Evolutionary conservation across 2,329 filamentous ascomycete genomes (phyloP), one percentile per base, ranked within the genome.

Genomic region (Phoma sp.): DNA sequence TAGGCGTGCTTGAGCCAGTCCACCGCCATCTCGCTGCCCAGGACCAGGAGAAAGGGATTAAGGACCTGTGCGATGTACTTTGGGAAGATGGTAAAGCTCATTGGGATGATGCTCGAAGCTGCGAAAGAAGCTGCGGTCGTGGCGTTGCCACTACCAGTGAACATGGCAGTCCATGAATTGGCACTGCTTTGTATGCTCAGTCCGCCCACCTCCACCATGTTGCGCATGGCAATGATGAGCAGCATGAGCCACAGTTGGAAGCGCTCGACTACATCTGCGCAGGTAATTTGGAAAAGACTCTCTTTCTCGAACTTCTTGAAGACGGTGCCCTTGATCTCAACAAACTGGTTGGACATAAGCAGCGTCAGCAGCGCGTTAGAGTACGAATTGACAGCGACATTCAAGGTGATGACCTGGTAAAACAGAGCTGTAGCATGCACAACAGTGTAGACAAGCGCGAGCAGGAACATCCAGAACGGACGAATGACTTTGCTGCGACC

Each of bases 291-390:
- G 72, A 99, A 99, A 0, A 96, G 80, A 63, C 96, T 98, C 71
- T 99, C 95, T 74, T 97, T 98, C 68, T 99, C 95, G 61, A 98
- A 96, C 57, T 94, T 95, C 79, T 99, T 98, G 81, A 99, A 99
- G 0, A 99, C 96, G 0, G 93, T 96, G 57, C 91, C 91, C 72
- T 99, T 99, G 81, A 99, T 96, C 78, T 99, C 95, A 38, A 99
- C 95, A 68, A 99, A 99, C 71, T 99, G 96, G 71, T 98, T 99
- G 6, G 93, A 97, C 72, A 99, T 86, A 2, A 99, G 82, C 0
- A 99, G 84, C 0, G 95, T 97, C 31, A 99, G 82, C 4, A 99
- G 81, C 0, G 95, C 94, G 70, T 99, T 99, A 0, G 93, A 97
- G 76, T 99, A 99, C 0, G 94, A 97, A 76, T 99, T 99, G 66